Base-by-base conservation (phyloP, 257 asterid species). In the Solanum rostratum region DNA sequence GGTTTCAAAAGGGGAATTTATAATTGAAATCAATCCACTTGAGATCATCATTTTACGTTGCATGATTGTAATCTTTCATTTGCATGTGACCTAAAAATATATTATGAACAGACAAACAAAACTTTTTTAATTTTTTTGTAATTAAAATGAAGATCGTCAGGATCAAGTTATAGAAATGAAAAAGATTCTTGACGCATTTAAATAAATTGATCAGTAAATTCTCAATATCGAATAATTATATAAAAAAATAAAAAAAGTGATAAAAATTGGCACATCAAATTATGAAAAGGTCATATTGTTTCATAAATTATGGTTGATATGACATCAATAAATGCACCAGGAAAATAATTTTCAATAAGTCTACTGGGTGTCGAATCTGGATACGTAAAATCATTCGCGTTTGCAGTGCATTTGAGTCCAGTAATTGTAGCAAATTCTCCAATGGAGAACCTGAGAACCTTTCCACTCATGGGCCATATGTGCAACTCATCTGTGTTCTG, bases 31-130 rank as follows among this genome's bases (percentile, higher is more conserved):
- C 53, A 80, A 49, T 53, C 37, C 73, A 54, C 82, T 73, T 68
- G 57, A 66, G 18, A 53, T 70, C n/a, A n/a, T n/a, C 88, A 84
- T 89, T 90, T 89, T 90, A 45, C 85, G 52, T 78, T 79, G 5
- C 50, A 63, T 84, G 91, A 87, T 41, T 18, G 84, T 43, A 85
- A 87, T 83, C 84, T 60, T 20, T 86, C 88, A 87, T 68, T 87
- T 86, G 50, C 93, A 86, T 86, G 93, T 79, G 39, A 76, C 39
- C 80, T 86, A 22, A 53, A 66, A 62, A 80, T 20, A 82, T 22
- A 60, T 52, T 22, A 83, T 80, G 53, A 85, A 84, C 83, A 86
- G 87, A 81, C 53, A 84, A 84, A 85, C 65, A 87, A 71, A 85
- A 79, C 86, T 85, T 86, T 29, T 66, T 30, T 16, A 33, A 66